Base-by-base conservation (phyloP, 139 green algal genomes). In the Coelastrella sp. region DNA sequence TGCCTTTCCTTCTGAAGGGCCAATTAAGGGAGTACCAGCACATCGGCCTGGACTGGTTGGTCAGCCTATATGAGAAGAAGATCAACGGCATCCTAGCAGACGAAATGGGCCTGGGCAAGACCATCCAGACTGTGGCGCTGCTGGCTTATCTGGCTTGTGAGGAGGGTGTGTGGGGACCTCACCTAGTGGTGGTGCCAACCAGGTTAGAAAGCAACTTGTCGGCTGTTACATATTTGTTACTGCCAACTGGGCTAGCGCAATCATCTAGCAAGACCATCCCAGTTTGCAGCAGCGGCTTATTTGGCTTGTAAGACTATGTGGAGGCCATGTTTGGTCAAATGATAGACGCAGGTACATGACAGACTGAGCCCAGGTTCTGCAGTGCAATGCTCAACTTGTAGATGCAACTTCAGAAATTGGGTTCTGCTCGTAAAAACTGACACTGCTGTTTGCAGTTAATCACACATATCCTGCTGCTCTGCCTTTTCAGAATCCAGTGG, bases 381-480 rank as follows among this genome's bases (percentile, higher is more conserved):
- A 90, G 78, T 4, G 98, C 99, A 73, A 99, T 99, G 98, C 95
- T 99, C 65, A 99, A 99, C 94, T 99, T 98, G 98, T 98, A 99
- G 95, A 99, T 98, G 96, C 98, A 99, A 96, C 98, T 99, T 95
- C 99, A 99, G 89, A 99, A 98, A 93, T 99, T 96, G 96, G 99
- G 97, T 94, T 98, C 98, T 47, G 98, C 97, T 59, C 99, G 99
- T 95, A 99, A 99, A 92, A 47, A 47, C 32, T 47, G 32, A 47
- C 32, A 47, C 32, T 47, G 32, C 32, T 47, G 32, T 47, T 47
- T 47, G 32, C 32, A 47, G 32, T 20, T 47, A 71, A 71, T 14
- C 16, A 14, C 64, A 71, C 13, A 4, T 71, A 14, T 7, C 13
- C 93, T 99, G 87, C 95, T 99, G 7, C 99, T 98, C 83, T 99